Evolutionary conservation across 345 rosid genomes (phyloP), one percentile per base, ranked within the genome.

Genomic region (Physaria fendleri): DNA sequence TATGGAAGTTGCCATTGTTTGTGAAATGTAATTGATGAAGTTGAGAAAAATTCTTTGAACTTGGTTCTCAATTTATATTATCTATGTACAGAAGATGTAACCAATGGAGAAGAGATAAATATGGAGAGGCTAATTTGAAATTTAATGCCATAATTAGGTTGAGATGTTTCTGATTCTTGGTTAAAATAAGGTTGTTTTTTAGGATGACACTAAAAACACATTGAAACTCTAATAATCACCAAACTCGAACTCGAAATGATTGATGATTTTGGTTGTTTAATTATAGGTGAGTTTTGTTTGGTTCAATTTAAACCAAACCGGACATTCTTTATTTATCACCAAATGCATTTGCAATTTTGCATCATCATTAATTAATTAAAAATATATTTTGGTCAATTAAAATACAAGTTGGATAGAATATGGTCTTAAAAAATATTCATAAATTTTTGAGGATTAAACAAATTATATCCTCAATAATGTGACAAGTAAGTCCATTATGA

Each of bases 91-190:
- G 61, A 52, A 35, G 66, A 59, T 34, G n/a, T 27, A 59, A 49
- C 65, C 65, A 27, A 68, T 52, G 73, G 49, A 68, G 30, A 61
- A 45, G 63, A 69, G 56, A 53, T 2, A 61, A 54, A 54, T 2
- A n/a, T 69, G 61, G 66, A 52, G 41, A 29, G 43, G 27, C 50
- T 60, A 28, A 23, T 49, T 67, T 49, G 7, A 14, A 8, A 1
- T 0, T 16, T 18, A 24, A 24, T 25, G 67, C 63, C 44, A 69
- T 68, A 50, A 60, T 68, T 68, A 68, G 56, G 29, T 44, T 30
- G 52, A 52, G 32, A 49, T 68, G 50, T 43, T 43, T 61, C 4
- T 37, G 29, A 52, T 68, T 48, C 14, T 68, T 53, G 56, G 56
- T 42, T 51, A 20, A 41, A 32, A 58, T 67, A 13, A 51, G 66